Evolutionary conservation across 768 basidiomycete species (phyloP).

Genomic region (Naganishia onofrii): DNA sequence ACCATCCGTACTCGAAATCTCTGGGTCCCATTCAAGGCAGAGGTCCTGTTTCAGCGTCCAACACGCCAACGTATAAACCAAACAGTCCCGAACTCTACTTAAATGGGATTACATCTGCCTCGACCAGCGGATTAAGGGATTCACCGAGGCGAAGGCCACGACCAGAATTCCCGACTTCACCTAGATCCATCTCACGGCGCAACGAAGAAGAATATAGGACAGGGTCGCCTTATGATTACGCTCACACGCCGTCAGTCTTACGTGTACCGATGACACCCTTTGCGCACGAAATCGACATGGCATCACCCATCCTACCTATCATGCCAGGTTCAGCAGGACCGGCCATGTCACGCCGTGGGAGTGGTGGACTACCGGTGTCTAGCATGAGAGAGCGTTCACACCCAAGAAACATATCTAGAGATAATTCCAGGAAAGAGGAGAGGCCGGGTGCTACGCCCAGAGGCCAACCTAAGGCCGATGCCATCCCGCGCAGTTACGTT

Average conservation of each 20-base stretch:
- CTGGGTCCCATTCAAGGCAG: background rate
- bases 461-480: background rate
- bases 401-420: background rate
- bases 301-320: background rate
- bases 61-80: background rate
- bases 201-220: background rate
- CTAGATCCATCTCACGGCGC: background rate
- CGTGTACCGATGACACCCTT: conserved; percentile 22
- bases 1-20: conserved; percentile 10
- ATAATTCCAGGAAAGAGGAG: background rate
- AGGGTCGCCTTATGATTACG: conserved; percentile 19
- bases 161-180: conserved; percentile 27
- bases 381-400: conserved; percentile 17
- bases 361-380: background rate
- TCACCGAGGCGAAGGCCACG: conserved; percentile 22
- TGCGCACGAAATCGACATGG: background rate
- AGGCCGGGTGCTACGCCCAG: background rate
- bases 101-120: background rate
- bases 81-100: background rate
- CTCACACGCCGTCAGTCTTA: conserved; percentile 23
- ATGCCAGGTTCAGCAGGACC: background rate
- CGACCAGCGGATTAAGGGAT: background rate
- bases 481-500: conserved; percentile 33
- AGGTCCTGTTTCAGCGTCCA: background rate
- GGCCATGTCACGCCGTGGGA: background rate